Conservation (phyloP, 257 asterid species). For the Ehretia macrophylla region DNA sequence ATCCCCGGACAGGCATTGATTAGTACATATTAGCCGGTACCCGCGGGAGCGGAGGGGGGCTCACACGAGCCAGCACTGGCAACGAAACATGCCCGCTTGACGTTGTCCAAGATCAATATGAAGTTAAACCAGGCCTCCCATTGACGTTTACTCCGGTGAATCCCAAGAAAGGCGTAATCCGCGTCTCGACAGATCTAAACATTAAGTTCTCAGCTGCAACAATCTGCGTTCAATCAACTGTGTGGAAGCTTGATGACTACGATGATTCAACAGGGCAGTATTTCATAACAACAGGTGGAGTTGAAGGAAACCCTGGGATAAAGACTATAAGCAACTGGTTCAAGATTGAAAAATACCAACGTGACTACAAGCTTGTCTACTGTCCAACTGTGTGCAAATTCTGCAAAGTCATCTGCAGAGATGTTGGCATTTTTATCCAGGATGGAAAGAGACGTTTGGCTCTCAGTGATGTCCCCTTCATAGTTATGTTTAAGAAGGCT, state of each 20-base stretch:
- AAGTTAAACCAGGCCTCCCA: slow-evolving; percentile 39
- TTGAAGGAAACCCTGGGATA: slow-evolving; percentile 45
- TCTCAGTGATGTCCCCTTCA: slow-evolving; percentile 21
- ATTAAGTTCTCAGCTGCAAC: slow-evolving; percentile 35
- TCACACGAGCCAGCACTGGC: slow-evolving; percentile 28
- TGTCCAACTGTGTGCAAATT: slow-evolving; percentile 48
- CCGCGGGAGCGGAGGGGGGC: slow-evolving; percentile 70
- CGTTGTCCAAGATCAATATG: slow-evolving; percentile 44
- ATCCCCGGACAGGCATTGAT: slow-evolving; percentile 24
- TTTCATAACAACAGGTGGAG: slow-evolving; percentile 39
- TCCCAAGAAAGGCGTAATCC: slow-evolving; percentile 31
- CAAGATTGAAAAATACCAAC: slow-evolving; percentile 36
- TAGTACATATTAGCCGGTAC: slow-evolving; percentile 46
- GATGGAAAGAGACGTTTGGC: slow-evolving; percentile 42
- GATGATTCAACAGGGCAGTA: slow-evolving; percentile 24
- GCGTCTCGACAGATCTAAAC: slow-evolving; percentile 42
- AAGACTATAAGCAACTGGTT: slow-evolving; percentile 51
- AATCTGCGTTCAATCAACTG: slow-evolving; percentile 32
- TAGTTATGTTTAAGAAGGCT: slow-evolving; percentile 21
- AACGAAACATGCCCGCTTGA: slow-evolving; percentile 38
- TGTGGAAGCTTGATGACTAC: slow-evolving; percentile 32
- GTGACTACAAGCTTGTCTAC: slow-evolving; percentile 41
- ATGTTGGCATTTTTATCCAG: slow-evolving; percentile 34
- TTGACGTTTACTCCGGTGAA: slow-evolving; percentile 35
- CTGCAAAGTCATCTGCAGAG: slow-evolving; percentile 46